phyloP scores from a whole-genome alignment of 495 filamentous ascomycete genomes.

The Neurospora sp. region DNA sequence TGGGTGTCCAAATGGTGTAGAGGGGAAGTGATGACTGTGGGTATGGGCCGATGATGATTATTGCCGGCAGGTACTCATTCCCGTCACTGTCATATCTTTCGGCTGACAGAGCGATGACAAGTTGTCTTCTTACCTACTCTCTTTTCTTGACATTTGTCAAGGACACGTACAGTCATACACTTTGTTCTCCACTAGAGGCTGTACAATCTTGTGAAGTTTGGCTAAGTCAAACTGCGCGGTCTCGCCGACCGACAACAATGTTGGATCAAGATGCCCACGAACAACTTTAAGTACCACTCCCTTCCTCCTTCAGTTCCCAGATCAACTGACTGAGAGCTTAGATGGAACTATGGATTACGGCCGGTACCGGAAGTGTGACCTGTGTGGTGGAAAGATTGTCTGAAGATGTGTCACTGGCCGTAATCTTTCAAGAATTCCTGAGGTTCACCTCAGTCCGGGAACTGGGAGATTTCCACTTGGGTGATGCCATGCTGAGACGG shows the following conservation, averaged over 20 bases:
- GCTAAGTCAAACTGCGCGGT: not conserved
- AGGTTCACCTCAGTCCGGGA: not conserved
- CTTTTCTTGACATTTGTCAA: not conserved
- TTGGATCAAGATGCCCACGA: not conserved
- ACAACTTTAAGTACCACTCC: not conserved
- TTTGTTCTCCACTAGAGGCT: not conserved
- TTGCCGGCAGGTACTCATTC: not conserved
- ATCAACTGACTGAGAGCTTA: not conserved
- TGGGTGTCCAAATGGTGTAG: not conserved
- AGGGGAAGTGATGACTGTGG: not conserved
- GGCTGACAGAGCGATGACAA: not conserved
- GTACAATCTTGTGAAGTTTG: not conserved
- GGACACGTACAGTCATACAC: not conserved
- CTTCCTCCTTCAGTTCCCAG: not conserved
- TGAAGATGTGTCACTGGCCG: not conserved
- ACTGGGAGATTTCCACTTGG: not conserved
- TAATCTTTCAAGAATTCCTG: not conserved
- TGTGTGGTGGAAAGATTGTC: not conserved
- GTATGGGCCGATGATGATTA: not conserved
- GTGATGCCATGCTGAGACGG: not conserved
- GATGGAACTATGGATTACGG: no score
- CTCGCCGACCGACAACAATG: not conserved
- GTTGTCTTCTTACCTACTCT: not conserved
- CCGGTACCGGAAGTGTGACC: no score
- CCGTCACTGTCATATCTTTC: not conserved